Percentiles rank a stretch among this genome's conserved stretches.
These are phyloP conservation scores for Stagonosporopsis vannaccii DNA, from an alignment of 2,329 filamentous ascomycete species.

Conservation along the genomic window DNA sequence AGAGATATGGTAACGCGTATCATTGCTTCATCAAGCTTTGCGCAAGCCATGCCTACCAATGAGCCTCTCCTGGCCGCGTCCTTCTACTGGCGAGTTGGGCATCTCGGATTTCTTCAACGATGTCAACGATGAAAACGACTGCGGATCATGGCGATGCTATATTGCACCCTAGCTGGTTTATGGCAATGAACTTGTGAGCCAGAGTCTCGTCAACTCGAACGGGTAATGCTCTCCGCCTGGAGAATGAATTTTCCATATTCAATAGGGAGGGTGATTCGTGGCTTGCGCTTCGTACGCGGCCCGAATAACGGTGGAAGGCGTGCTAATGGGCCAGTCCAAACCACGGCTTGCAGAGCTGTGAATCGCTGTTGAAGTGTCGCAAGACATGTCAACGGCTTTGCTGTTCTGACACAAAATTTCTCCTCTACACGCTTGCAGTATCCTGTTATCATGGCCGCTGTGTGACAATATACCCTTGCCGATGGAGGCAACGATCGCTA, in stretches of 20 bases:
- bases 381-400: not conserved
- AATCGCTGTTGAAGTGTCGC: not conserved
- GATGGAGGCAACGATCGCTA: not conserved
- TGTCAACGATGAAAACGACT: too few species aligned
- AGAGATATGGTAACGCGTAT: not conserved
- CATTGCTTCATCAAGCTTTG: not conserved
- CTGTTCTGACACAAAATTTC: not conserved
- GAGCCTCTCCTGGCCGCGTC: not conserved
- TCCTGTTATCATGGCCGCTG: not conserved
- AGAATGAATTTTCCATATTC: slow-evolving; percentile 19
- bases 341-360: slow-evolving; percentile 23
- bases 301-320: slow-evolving; percentile 24
- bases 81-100: not conserved
- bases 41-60: too few species aligned
- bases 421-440: not conserved
- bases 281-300: slow-evolving; percentile 31
- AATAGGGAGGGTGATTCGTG: slow-evolving; percentile 25
- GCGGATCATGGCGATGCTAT: not conserved
- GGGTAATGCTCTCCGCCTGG: slow-evolving; percentile 16
- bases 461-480: not conserved
- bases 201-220: slow-evolving; percentile 17
- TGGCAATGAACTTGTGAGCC: slow-evolving; percentile 23
- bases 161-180: not conserved
- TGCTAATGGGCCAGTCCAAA: slow-evolving; percentile 20
- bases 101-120: not conserved